Evolutionary conservation across 1,284 basidiomycete genomes (phyloP), one percentile per base, ranked within the genome.

Genomic region (Marasmius sp.): DNA sequence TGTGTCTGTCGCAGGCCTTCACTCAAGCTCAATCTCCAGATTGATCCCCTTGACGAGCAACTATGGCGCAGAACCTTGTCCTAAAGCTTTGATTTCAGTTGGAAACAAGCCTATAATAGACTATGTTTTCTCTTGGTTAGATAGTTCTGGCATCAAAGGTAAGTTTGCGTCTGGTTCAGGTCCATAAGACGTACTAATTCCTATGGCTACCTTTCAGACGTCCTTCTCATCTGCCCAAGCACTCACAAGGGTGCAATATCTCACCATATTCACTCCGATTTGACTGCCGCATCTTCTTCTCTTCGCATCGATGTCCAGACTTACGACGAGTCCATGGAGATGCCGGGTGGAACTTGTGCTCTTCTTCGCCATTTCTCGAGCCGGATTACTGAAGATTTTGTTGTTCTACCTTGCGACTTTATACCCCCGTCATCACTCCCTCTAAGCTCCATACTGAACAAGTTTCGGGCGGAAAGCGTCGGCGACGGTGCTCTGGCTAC

Each of bases 391-490:
- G 84, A 87, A 69, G 95, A 97, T 74, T 95, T 97, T 73, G 84
- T 97, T 47, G 75, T 98, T n/a, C 82, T 97, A 1, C 92, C 95
- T 1, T 97, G 94, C 73, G 95, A 98, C 75, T 91, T 97, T 59
- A 83, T 95, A 18, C 88, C 94, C 10, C 90, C 93, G 0, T 79
- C 87, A 0, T 77, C 84, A 0, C 81, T 97, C 33, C 81, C 91
- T 6, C 82, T 98, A 20, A 83, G 84, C 36, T 79, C 77, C 0
- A 75, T 97, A 0, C 78, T 97, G 39, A 89, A 97, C 75, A 89
- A 88, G 69, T 96, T 96, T 74, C 85, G 95, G 38, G 81, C 85
- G 2, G 85, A 93, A 72, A 73, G 83, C 0, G 77, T 83, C 11
- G 83, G 85, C 41, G 81, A 91, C 72, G 83, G 86, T 59, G 78